phyloP scores from a whole-genome alignment of 2,329 filamentous ascomycete species.

The Phaeosphaeriaceae sp. region DNA sequence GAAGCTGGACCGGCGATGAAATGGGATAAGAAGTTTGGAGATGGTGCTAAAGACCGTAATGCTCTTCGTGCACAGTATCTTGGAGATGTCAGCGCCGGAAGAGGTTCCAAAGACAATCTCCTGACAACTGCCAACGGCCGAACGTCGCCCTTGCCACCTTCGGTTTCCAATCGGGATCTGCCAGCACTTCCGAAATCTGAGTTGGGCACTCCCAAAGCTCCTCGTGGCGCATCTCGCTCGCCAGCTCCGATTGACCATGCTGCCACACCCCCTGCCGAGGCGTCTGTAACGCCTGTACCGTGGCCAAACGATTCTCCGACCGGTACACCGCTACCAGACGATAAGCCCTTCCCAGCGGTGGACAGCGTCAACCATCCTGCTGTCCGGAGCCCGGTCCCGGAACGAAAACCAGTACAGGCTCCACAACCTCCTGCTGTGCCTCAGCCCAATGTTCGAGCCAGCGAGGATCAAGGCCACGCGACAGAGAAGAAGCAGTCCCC shows the following conservation, averaged over 20 bases:
- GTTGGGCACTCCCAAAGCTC: slow-evolving; percentile 22
- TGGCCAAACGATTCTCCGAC: slow-evolving; percentile 35
- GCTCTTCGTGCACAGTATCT: slow-evolving; percentile 86
- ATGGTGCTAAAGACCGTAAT: slow-evolving; percentile 86
- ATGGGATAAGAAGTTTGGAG: slow-evolving; percentile 96
- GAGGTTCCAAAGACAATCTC: slow-evolving; percentile 63
- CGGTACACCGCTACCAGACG: slow-evolving; percentile 38
- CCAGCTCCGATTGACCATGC: slow-evolving; percentile 31
- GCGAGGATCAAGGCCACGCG: slow-evolving; percentile 25
- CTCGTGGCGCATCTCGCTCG: slow-evolving; percentile 34
- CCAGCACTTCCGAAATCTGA: slow-evolving; percentile 50
- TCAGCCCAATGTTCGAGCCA: slow-evolving; percentile 20
- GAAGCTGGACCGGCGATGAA: slow-evolving; percentile 95
- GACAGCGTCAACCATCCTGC: slow-evolving; percentile 51
- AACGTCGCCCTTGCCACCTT: slow-evolving; percentile 31
- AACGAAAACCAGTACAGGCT: slow-evolving; percentile 29
- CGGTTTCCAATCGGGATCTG: slow-evolving; percentile 48
- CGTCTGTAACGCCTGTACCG: slow-evolving; percentile 43
- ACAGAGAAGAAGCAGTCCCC: slow-evolving; percentile 38
- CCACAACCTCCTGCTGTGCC: slow-evolving; percentile 7
- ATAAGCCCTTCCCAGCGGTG: slow-evolving; percentile 30
- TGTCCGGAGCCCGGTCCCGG: slow-evolving; percentile 44
- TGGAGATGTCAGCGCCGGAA: slow-evolving; percentile 74
- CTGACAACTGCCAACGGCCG: slow-evolving; percentile 40
- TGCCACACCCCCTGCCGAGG: slow-evolving; percentile 28